A percentile compares a stretch with the other conserved stretches of the same genome.
Evolutionary conservation across 2,329 filamentous ascomycete species (phyloP).

Genomic region (Monosporascus sp.): DNA sequence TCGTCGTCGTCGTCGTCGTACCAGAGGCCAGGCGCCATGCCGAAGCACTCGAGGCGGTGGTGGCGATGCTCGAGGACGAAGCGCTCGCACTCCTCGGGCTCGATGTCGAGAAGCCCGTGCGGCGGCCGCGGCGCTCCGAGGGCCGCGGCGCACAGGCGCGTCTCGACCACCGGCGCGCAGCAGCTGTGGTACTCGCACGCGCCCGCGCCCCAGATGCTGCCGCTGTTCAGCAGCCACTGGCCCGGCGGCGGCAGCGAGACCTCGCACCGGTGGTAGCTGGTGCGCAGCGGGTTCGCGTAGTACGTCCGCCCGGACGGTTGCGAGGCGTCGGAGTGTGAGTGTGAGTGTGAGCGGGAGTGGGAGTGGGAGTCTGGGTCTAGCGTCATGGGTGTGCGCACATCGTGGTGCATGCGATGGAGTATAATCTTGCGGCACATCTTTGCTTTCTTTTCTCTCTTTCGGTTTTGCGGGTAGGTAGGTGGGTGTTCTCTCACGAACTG

Average conservation of each 20-base stretch:
- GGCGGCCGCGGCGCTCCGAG: neutral
- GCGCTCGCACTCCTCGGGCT: conserved; percentile 14
- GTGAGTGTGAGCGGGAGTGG: neutral
- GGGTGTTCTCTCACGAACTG: too few species aligned
- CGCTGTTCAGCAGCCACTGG: neutral
- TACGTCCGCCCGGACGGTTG: too few species aligned
- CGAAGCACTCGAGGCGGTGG: conserved; percentile 12
- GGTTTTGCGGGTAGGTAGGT: neutral
- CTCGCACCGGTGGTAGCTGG: conserved; percentile 18
- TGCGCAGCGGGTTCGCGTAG: conserved; percentile 15
- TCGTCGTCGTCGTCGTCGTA: neutral
- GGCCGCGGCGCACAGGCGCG: conserved; percentile 8
- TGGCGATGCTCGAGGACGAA: conserved; percentile 17
- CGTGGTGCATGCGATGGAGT: conserved; percentile 23
- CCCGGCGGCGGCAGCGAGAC: conserved; percentile 1
- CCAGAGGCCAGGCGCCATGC: neutral
- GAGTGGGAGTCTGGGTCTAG: conserved; percentile 4
- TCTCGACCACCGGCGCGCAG: conserved; percentile 4
- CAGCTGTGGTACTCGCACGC: conserved; percentile 20
- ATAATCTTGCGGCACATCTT: conserved; percentile 18
- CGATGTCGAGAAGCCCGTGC: neutral
- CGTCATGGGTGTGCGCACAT: conserved; percentile 16
- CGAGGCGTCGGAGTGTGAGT: neutral
- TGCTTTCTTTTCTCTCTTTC: neutral
- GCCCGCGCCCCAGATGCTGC: neutral